phyloP scores from a whole-genome alignment of 1,284 basidiomycete species.

The Cryptococcus sp. region DNA sequence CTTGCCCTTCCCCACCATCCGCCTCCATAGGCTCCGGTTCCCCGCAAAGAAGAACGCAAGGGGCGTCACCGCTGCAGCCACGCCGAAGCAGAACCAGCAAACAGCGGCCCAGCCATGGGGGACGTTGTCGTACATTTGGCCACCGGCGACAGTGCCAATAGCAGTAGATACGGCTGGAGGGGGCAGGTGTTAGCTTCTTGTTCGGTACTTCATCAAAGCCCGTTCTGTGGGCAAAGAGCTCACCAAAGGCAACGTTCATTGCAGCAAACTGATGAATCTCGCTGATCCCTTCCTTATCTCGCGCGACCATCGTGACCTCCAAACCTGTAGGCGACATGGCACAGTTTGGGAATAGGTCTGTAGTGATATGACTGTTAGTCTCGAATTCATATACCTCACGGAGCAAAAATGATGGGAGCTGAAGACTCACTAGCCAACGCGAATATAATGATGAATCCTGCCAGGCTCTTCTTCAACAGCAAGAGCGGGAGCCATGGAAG shows the following conservation, averaged over 20 bases:
- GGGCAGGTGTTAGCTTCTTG: background rate
- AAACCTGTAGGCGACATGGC: slow-evolving; percentile 26
- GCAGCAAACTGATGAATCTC: slow-evolving; percentile 41
- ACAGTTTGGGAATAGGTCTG: slow-evolving; percentile 22
- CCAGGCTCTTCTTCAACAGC: slow-evolving; percentile 56
- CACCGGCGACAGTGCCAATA: slow-evolving; percentile 39
- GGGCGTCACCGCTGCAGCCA: slow-evolving; percentile 8
- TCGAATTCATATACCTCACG: too few relatives aligned
- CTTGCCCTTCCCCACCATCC: slow-evolving; percentile 3
- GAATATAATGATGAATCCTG: slow-evolving; percentile 56
- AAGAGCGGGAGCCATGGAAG: slow-evolving; percentile 67
- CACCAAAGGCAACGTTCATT: slow-evolving; percentile 43
- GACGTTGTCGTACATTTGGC: slow-evolving; percentile 44
- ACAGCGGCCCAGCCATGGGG: slow-evolving; percentile 37
- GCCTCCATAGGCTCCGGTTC: slow-evolving; percentile 8
- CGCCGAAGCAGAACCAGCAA: slow-evolving; percentile 29
- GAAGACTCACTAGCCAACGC: slow-evolving; percentile 17
- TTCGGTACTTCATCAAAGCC: background rate
- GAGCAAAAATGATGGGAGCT: too few relatives aligned
- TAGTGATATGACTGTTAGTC: background rate
- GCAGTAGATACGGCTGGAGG: slow-evolving; percentile 28
- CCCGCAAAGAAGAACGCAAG: slow-evolving; percentile 17
- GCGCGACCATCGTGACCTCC: slow-evolving; percentile 29
- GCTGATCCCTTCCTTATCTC: slow-evolving; percentile 33
- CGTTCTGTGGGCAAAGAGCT: slow-evolving; percentile 3